Evolutionary conservation across 805 yeast genomes (phyloP), one percentile per base, ranked within the genome.

Genomic region (Candida maesae): DNA sequence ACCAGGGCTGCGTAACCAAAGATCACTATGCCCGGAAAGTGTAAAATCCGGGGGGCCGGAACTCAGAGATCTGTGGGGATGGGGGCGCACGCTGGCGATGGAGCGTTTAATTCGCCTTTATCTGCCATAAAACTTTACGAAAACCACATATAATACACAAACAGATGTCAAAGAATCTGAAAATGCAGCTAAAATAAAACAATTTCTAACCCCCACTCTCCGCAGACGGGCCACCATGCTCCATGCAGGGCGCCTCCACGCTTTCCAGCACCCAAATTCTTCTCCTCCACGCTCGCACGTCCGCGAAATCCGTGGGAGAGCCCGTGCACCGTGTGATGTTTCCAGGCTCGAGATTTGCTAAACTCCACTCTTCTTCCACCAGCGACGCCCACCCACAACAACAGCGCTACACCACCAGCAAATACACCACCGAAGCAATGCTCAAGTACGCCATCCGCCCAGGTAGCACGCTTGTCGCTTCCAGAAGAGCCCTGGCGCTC

Each of bases 381-480:
- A 8, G 10, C 24, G 7, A 8, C 10, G 10, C 10, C 24, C 10
- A 21, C 24, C 10, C 10, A 7, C 24, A 7, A 21, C 24, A 21
- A 21, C 24, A 21, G 10, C 10, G 24, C 7, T 21, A 25, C 28
- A 9, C 28, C 28, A 25, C n/a, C 24, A 7, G 7, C 24, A 21
- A 8, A 21, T 7, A 21, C 24, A 21, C 10, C 24, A 10, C 24
- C 24, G 20, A 13, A 14, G 30, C 40, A 20, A 47, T 44, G 50
- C 44, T 47, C 24, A 47, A 39, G 34, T 25, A 37, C 36, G 45
- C 47, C 34, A 49, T 41, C 37, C 59, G 56, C 35, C 55, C 55
- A 18, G 39, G n/a, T n/a, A n/a, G 45, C 25, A 28, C 49, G 27
- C 35, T 38, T 26, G 30, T 34, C 25, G 37, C 39, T 6, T 29